phyloP scores from a whole-genome alignment of 345 rosid genomes.

The Salix dunnii region DNA sequence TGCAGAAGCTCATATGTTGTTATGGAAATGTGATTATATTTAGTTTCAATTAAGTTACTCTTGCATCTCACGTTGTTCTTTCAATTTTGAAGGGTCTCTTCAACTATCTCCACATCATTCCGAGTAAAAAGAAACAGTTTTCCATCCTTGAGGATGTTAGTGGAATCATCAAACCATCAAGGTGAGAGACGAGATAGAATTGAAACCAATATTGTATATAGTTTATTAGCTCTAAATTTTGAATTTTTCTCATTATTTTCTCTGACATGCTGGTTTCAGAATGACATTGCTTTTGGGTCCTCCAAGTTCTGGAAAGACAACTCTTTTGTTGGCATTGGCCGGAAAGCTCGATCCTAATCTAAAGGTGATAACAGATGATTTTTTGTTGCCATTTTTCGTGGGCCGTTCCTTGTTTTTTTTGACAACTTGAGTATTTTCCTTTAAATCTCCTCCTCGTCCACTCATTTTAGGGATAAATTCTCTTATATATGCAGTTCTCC shows the following conservation, averaged over 20 bases:
- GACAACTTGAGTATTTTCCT: not conserved
- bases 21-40: not conserved
- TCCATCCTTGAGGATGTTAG: slow-evolving; percentile 63
- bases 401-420: not conserved
- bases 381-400: too few species aligned
- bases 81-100: slow-evolving; percentile 23
- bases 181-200: slow-evolving; percentile 28
- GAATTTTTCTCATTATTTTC: not conserved
- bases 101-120: slow-evolving; percentile 34
- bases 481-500: slow-evolving; percentile 40
- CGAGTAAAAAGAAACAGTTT: slow-evolving; percentile 44
- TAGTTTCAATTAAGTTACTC: not conserved
- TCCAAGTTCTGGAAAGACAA: slow-evolving; percentile 82
- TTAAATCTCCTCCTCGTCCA: not conserved
- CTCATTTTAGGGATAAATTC: not conserved
- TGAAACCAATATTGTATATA: not conserved
- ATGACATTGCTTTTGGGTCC: slow-evolving; percentile 83
- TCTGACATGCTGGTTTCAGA: slow-evolving; percentile 27
- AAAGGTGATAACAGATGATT: slow-evolving; percentile 31
- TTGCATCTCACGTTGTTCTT: not conserved
- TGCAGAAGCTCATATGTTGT: not conserved
- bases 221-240: not conserved
- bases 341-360: slow-evolving; percentile 61
- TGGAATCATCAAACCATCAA: slow-evolving; percentile 67
- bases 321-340: slow-evolving; percentile 73